These are phyloP conservation scores for Phallus indusiatus DNA, from an alignment of 768 basidiomycete genomes.

Conservation along the genomic window DNA sequence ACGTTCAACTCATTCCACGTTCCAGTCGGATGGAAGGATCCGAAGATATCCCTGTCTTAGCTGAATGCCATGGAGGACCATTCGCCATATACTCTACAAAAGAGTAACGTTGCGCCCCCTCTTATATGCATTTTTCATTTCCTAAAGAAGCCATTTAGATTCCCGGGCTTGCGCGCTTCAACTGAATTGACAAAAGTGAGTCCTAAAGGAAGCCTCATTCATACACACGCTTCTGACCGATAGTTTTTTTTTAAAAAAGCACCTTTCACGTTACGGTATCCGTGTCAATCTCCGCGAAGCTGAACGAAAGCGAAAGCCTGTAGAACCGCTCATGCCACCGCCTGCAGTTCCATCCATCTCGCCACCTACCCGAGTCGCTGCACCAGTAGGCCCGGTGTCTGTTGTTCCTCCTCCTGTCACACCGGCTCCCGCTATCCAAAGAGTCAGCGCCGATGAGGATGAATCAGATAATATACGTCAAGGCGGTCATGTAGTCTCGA, in stretches of 20 bases:
- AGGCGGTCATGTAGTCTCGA: background rate
- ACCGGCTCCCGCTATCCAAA: background rate
- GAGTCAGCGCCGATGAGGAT: background rate
- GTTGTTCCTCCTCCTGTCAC: background rate
- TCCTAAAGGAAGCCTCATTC: background rate
- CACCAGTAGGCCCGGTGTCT: background rate
- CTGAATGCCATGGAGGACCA: conserved; percentile 53
- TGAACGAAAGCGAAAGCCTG: conserved; percentile 37
- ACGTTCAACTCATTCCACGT: conserved; percentile 18
- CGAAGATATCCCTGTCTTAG: conserved; percentile 35
- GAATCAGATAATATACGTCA: background rate
- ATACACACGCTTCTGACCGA: background rate
- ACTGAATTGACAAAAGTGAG: conserved; percentile 59
- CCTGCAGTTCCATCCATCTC: background rate
- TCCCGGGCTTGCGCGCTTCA: conserved; percentile 56
- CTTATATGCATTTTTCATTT: background rate
- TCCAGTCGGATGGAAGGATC: conserved; percentile 12
- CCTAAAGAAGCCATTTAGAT: conserved; percentile 18
- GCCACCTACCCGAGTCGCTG: background rate
- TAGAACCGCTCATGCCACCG: background rate
- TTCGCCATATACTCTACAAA: conserved; percentile 66
- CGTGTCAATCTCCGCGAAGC: conserved; percentile 51
- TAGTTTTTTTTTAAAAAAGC: conserved; percentile 10
- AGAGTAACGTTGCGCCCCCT: conserved; percentile 21
- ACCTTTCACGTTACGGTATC: conserved; percentile 44